Evolutionary conservation across 164 flowering plant genomes (phyloP).

Genomic region (Vitis amurensis): DNA sequence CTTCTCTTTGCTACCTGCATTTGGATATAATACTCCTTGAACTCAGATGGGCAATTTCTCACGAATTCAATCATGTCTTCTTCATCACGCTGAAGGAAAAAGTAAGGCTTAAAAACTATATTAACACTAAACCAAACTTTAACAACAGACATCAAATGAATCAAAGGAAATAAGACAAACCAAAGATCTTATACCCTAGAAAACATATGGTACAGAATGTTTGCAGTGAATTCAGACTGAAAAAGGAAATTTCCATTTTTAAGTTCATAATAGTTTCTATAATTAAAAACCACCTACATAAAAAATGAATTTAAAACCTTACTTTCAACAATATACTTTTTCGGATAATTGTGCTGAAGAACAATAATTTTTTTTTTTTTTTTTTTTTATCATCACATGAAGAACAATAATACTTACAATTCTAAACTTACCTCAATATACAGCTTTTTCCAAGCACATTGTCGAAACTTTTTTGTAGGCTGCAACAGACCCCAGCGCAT

Average conservation of each 20-base stretch:
- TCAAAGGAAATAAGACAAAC: too few relatives aligned
- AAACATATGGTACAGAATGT: too few relatives aligned
- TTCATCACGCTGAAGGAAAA: conserved; percentile 75
- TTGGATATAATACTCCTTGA: conserved; percentile 91
- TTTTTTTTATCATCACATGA: background rate
- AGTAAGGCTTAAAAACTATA: background rate
- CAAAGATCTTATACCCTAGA: too few relatives aligned
- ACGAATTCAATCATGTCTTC: conserved; percentile 85
- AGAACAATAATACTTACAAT: background rate
- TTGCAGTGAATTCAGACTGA: too few relatives aligned
- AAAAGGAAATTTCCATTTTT: too few relatives aligned
- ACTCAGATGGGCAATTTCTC: conserved; percentile 75
- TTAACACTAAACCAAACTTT: background rate
- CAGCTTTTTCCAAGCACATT: conserved; percentile 89
- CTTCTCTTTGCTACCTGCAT: conserved; percentile 97
- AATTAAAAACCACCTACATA: too few relatives aligned
- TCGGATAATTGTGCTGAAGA: background rate
- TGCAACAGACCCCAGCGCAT: conserved; percentile 85
- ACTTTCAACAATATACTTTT: background rate
- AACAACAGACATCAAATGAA: too few relatives aligned
- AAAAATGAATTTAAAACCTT: too few relatives aligned
- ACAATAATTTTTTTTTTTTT: background rate
- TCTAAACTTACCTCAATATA: conserved; percentile 65
- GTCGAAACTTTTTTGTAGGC: conserved; percentile 53
- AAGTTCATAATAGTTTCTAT: too few relatives aligned